A percentile compares a stretch with the other conserved stretches of the same genome.
phyloP scores from a whole-genome alignment of 306 rosid species.

The Vachellia collinsii region DNA sequence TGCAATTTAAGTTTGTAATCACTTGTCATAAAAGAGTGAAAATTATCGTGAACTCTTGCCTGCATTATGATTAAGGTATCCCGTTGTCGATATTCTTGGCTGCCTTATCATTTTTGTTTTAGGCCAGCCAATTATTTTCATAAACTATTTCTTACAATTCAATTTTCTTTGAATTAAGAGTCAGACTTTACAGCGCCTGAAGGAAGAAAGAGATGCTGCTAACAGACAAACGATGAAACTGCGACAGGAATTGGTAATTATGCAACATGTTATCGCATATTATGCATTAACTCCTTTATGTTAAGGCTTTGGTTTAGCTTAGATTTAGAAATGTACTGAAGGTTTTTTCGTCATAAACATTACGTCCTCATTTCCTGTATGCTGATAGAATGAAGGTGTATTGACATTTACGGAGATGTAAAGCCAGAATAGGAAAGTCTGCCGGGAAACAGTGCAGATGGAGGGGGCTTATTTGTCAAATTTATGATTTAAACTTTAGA shows the following conservation, averaged over 20 bases:
- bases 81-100: conserved; percentile 16
- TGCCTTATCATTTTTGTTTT: conserved; percentile 17
- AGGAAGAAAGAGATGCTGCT: conserved; percentile 86
- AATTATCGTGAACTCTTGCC: conserved; percentile 21
- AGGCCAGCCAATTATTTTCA: conserved; percentile 8
- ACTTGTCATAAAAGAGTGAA: background rate
- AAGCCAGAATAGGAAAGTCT: background rate
- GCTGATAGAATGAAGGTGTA: background rate
- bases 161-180: conserved; percentile 42
- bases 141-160: conserved; percentile 9
- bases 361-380: conserved; percentile 1
- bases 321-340: background rate
- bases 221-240: conserved; percentile 72
- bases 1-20: conserved; percentile 5
- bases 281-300: background rate
- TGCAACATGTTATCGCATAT: conserved; percentile 21
- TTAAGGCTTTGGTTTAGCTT: conserved; percentile 18
- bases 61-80: conserved; percentile 6
- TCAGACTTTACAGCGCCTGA: conserved; percentile 62
- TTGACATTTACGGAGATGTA: background rate
- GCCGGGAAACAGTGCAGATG: background rate
- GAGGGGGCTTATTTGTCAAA: background rate
- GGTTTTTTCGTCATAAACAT: too few relatives aligned
- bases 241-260: conserved; percentile 82
- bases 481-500: conserved; percentile 1